phyloP scores from a whole-genome alignment of 2,329 filamentous ascomycete genomes.

The Diaporthe citri region DNA sequence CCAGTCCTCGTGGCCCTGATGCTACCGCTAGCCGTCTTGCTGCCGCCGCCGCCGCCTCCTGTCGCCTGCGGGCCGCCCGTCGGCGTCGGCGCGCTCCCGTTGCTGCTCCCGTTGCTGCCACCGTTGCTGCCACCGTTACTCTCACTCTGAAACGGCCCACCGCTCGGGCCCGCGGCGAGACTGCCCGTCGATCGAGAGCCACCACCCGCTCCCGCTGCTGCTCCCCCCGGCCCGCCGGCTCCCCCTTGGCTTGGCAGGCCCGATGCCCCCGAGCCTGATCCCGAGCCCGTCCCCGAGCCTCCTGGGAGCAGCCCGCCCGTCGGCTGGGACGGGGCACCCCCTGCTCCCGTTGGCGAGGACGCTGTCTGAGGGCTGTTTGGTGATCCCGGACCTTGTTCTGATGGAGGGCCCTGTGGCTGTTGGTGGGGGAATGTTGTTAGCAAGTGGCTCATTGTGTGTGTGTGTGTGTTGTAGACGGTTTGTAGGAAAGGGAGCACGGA shows the following conservation, averaged over 20 bases:
- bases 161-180: slow-evolving; percentile 18
- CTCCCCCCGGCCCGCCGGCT: background rate
- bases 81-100: background rate
- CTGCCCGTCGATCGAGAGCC: slow-evolving; percentile 9
- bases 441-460: background rate
- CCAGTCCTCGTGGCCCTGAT: background rate
- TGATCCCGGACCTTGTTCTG: slow-evolving; percentile 27
- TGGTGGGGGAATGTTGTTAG: background rate
- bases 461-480: background rate
- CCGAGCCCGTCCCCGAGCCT: slow-evolving; percentile 3
- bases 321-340: slow-evolving; percentile 14
- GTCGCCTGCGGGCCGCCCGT: background rate
- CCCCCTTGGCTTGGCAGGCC: background rate
- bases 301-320: background rate
- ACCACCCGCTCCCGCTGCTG: background rate
- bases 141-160: background rate
- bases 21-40: background rate
- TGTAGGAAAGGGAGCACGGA: slow-evolving; percentile 4
- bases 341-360: background rate
- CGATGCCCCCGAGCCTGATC: background rate
- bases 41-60: background rate
- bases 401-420: slow-evolving; percentile 23
- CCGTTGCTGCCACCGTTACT: background rate
- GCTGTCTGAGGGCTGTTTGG: slow-evolving; percentile 19
- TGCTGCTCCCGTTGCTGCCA: no score